Conservation (phyloP, 2,329 filamentous ascomycete genomes). For the Clarireedia paspali region DNA sequence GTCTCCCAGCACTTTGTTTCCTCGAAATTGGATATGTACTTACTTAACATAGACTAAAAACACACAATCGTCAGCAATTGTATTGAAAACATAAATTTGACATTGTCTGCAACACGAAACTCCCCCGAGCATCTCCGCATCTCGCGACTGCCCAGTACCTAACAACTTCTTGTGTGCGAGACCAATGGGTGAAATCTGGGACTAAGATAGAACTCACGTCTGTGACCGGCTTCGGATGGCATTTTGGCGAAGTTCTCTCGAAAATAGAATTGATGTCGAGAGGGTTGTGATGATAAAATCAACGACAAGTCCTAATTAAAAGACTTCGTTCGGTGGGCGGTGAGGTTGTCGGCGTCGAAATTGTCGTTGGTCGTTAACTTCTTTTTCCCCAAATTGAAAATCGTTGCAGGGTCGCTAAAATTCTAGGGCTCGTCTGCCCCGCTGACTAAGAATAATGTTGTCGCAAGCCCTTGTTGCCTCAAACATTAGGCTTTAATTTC, state of each 20-base stretch:
- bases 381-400: neutral
- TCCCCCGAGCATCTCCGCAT: neutral
- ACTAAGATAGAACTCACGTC: slow-evolving; percentile 57
- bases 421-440: slow-evolving; percentile 1
- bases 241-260: slow-evolving; percentile 59
- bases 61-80: slow-evolving; percentile 25
- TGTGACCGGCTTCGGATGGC: slow-evolving; percentile 82
- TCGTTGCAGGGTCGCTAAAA: slow-evolving; percentile 1
- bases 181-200: neutral
- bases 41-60: slow-evolving; percentile 79
- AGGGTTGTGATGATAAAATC: slow-evolving; percentile 17
- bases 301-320: slow-evolving; percentile 27
- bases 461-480: too few relatives aligned
- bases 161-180: neutral
- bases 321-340: slow-evolving; percentile 24
- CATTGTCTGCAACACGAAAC: neutral
- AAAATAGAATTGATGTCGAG: slow-evolving; percentile 35
- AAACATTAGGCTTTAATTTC: too few relatives aligned
- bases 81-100: slow-evolving; percentile 2
- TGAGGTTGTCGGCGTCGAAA: slow-evolving; percentile 22
- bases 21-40: slow-evolving; percentile 38
- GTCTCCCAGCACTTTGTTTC: neutral
- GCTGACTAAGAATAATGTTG: neutral
- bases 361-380: slow-evolving; percentile 20
- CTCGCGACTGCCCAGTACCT: neutral